Evolutionary conservation across 2,329 filamentous ascomycete species (phyloP).

Genomic region (Aspergillus eucalypticola): DNA sequence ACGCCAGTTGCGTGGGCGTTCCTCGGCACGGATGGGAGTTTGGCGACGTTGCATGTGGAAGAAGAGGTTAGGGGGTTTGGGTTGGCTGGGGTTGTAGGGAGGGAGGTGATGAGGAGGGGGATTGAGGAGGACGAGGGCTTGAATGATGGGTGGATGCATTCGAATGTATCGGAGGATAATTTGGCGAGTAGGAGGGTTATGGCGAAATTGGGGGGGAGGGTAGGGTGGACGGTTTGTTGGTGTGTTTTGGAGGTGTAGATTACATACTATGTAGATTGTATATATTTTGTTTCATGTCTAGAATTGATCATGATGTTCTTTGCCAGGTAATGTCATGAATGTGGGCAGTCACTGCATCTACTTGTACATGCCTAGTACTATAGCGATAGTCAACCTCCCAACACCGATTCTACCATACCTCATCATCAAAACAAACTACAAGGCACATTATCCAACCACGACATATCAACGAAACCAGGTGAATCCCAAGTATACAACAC

Average conservation of each 20-base stretch:
- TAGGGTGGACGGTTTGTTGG: slow-evolving; percentile 41
- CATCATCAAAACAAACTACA: too few relatives aligned
- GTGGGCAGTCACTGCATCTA: too few relatives aligned
- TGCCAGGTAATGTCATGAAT: too few relatives aligned
- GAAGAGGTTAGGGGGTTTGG: slow-evolving; percentile 42
- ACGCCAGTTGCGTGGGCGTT: slow-evolving; percentile 45
- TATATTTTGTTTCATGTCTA: too few relatives aligned
- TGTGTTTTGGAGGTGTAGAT: slow-evolving; percentile 35
- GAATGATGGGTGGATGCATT: slow-evolving; percentile 35
- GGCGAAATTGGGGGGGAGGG: slow-evolving; percentile 46
- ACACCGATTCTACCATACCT: too few relatives aligned
- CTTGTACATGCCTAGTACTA: too few relatives aligned
- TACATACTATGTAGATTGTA: too few relatives aligned
- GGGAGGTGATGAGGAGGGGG: slow-evolving; percentile 35
- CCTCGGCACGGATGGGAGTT: slow-evolving; percentile 38
- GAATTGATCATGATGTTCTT: too few relatives aligned
- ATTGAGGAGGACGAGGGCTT: slow-evolving; percentile 21
- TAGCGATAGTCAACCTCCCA: too few relatives aligned
- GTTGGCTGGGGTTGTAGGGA: slow-evolving; percentile 35
- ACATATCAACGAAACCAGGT: too few relatives aligned
- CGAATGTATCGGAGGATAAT: slow-evolving; percentile 41
- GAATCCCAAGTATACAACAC: too few relatives aligned
- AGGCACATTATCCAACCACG: too few relatives aligned
- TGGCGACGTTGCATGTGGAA: slow-evolving; percentile 45
- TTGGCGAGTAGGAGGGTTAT: slow-evolving; percentile 43